Evolutionary conservation across 257 asterid genomes (phyloP), one percentile per base, ranked within the genome.

Genomic region (Nicotiana sylvestris): DNA sequence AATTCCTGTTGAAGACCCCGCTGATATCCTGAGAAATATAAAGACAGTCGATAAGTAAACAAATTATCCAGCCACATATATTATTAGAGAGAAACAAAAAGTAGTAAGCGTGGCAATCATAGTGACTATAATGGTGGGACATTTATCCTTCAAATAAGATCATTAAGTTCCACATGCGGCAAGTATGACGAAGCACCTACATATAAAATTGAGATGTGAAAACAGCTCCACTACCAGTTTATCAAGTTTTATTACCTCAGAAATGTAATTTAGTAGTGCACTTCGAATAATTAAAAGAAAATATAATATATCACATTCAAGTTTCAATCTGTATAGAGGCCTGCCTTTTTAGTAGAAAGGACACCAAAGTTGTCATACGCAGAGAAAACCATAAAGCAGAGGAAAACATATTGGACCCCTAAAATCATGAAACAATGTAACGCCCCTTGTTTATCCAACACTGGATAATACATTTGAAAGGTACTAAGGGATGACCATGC

Each of bases 1-100:
- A 95, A 78, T 95, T 93, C 87, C 82, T 89, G 88, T 93, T 95
- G 90, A 92, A 95, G 27, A 95, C 98, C 74, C 98, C 98, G 92
- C 89, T 92, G 58, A 95, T 95, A 85, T 95, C 98, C 98, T 95
- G 91, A 33, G 77, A 83, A 46, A 65, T 12, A 58, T 2, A 53
- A 85, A 29, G 15, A 67, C 66, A 15, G 33, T 7, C 61, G 56
- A 46, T 39, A 57, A 9, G 64, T 8, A 77, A 76, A 76, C 66
- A 81, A 57, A 35, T 74, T 25, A 81, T 10, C 30, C 37, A 9
- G 53, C 12, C 16, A 32, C 27, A 74, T 43, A 8, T 37, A 37
- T 3, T 37, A 1, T 43, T 43, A 39, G 49, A 39, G 2, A 39
- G 49, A 35, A 5, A 9, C 25, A 6, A 29, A 49, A 64, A 60